A percentile compares a stretch with the other conserved stretches of the same genome.
These are phyloP conservation scores for Cladochytrium replicatum DNA, from an alignment of 192 early-diverging fungal species.

Conservation along the genomic window DNA sequence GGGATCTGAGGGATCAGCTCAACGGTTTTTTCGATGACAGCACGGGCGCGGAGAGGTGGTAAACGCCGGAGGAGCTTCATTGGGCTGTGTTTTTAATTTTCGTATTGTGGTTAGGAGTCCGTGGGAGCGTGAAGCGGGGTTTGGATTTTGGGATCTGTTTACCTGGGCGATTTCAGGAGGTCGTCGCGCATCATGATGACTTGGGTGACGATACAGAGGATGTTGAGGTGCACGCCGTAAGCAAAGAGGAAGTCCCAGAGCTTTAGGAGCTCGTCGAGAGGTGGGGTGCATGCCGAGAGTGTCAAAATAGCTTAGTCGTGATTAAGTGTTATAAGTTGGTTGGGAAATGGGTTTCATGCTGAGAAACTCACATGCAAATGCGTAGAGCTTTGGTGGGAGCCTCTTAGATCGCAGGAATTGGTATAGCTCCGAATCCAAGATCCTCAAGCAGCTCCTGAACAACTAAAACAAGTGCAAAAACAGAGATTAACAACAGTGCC, in stretches of 20 bases:
- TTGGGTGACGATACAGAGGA: slow-evolving; percentile 81
- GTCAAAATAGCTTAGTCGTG: slow-evolving; percentile 67
- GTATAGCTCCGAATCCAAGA: slow-evolving; percentile 65
- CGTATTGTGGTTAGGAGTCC: background rate
- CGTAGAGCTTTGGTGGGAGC: slow-evolving; percentile 71
- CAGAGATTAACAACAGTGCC: background rate
- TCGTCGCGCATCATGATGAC: slow-evolving; percentile 66
- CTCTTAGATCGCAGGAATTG: slow-evolving; percentile 59
- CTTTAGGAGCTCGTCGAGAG: slow-evolving; percentile 67
- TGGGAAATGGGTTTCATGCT: background rate
- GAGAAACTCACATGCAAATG: slow-evolving; percentile 74
- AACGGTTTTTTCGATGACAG: slow-evolving; percentile 47
- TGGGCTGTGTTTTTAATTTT: slow-evolving; percentile 28
- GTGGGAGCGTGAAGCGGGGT: too few relatives aligned
- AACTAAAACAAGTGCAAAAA: slow-evolving; percentile 42
- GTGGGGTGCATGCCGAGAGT: slow-evolving; percentile 79
- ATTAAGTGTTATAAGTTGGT: background rate
- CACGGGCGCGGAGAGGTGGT: slow-evolving; percentile 53
- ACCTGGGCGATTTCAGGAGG: slow-evolving; percentile 61
- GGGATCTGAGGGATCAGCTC: slow-evolving; percentile 48
- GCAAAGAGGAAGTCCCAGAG: slow-evolving; percentile 92
- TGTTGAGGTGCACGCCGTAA: slow-evolving; percentile 86
- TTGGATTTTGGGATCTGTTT: background rate
- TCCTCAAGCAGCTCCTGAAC: slow-evolving; percentile 67
- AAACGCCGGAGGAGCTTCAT: slow-evolving; percentile 61